Percentiles rank a stretch among this genome's conserved stretches.
Conservation (phyloP, 2,329 filamentous ascomycete species). For the Graphilbum ipis-grandicollis region DNA sequence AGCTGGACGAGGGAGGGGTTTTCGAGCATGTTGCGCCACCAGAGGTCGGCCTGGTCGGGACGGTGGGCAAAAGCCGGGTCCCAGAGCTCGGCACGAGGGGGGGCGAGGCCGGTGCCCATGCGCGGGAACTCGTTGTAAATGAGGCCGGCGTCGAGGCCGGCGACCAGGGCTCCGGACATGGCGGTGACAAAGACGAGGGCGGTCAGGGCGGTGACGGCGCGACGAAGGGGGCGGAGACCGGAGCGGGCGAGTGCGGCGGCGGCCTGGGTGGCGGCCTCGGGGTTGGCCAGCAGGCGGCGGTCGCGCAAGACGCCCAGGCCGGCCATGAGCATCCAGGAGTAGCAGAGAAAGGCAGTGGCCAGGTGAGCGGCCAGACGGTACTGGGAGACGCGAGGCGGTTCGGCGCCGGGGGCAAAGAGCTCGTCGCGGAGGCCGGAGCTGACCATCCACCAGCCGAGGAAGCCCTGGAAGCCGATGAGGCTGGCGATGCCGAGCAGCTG, state of each 20-base stretch:
- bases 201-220: constrained; percentile 52
- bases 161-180: constrained; percentile 86
- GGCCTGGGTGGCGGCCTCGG: constrained; percentile 40
- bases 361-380: constrained; percentile 85
- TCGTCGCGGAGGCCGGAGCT: constrained; percentile 92
- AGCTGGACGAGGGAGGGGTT: constrained; percentile 93
- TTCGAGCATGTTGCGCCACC: constrained; percentile 96
- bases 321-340: constrained; percentile 84
- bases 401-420: constrained; percentile 75
- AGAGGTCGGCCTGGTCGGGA: constrained; percentile 64
- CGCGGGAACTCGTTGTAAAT: constrained; percentile 98
- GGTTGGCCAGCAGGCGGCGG: constrained; percentile 50
- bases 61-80: constrained; percentile 71
- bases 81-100: constrained; percentile 69
- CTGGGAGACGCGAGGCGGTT: constrained; percentile 86
- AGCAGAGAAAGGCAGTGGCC: constrained; percentile 79
- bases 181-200: constrained; percentile 73
- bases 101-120: constrained; percentile 75
- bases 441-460: constrained; percentile 99
- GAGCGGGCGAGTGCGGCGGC: constrained; percentile 48
- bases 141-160: constrained; percentile 84
- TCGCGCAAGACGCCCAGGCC: constrained; percentile 72
- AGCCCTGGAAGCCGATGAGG: constrained; percentile 85
- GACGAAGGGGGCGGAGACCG: constrained; percentile 54
- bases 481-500: constrained; percentile 69